Percentiles rank a stretch among this genome's conserved stretches.
phyloP scores from a whole-genome alignment of 306 rosid genomes.

The Vigna unguiculata region DNA sequence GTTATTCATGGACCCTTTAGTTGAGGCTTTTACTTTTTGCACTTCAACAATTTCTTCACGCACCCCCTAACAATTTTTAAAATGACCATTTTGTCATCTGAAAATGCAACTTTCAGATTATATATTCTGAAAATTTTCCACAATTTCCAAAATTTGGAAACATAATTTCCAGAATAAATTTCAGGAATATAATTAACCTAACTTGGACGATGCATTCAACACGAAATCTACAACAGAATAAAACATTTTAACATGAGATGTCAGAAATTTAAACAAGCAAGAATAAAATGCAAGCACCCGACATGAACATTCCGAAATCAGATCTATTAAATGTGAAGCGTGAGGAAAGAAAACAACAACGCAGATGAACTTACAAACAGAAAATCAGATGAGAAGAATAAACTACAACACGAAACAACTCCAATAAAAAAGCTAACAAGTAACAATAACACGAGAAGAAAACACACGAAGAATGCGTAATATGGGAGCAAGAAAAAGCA shows the following conservation, averaged over 20 bases:
- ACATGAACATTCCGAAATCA: slow-evolving; percentile 22
- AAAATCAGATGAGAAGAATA: slow-evolving; percentile 30
- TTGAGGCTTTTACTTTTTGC: too few species aligned
- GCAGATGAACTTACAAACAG: slow-evolving; percentile 13
- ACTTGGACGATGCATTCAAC: slow-evolving; percentile 45
- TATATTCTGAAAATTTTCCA: too few species aligned
- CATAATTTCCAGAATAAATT: too few species aligned
- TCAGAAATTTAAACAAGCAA: not conserved
- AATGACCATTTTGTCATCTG: too few species aligned
- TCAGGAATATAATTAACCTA: slow-evolving; percentile 39
- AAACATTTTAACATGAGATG: slow-evolving; percentile 31
- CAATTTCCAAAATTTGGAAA: too few species aligned
- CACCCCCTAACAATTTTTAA: too few species aligned
- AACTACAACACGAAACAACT: not conserved
- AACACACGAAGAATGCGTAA: not conserved
- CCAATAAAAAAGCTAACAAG: not conserved
- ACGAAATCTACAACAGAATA: slow-evolving; percentile 55
- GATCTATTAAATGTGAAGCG: slow-evolving; percentile 36
- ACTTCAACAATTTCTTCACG: too few species aligned
- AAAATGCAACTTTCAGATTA: too few species aligned
- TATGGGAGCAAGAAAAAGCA: not conserved
- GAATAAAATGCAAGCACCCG: not conserved
- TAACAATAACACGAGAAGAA: too few species aligned
- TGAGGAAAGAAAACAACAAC: not conserved
- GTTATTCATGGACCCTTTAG: too few species aligned